These are phyloP conservation scores for Aspergillus alliaceus DNA, from an alignment of 2,329 filamentous ascomycete genomes.

Conservation along the genomic window DNA sequence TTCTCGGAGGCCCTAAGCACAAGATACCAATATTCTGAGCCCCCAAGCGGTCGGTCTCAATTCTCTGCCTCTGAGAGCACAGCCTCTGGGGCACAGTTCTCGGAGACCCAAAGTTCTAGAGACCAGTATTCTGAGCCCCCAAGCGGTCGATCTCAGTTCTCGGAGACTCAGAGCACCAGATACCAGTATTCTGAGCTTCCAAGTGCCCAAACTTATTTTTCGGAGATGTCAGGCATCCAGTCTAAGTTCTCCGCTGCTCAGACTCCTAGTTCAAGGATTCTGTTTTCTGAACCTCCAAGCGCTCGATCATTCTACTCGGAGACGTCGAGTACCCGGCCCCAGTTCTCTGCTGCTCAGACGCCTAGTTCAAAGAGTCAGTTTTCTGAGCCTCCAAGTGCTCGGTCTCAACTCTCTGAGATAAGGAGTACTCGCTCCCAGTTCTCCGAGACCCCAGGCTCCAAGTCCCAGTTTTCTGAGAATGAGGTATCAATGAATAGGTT, in stretches of 20 bases:
- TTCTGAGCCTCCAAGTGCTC: background rate
- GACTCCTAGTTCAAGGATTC: background rate
- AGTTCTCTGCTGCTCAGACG: background rate
- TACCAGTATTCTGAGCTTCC: background rate
- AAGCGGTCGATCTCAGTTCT: background rate
- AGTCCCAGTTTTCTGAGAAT: constrained; percentile 26
- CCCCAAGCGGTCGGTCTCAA: background rate
- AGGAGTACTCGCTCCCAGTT: background rate
- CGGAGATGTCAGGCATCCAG: background rate
- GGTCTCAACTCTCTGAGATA: background rate
- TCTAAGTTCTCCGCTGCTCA: background rate
- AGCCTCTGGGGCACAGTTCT: too few species aligned
- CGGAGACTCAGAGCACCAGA: background rate
- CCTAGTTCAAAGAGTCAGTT: background rate
- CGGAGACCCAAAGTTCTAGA: background rate
- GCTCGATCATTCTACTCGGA: background rate
- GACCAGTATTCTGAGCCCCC: background rate
- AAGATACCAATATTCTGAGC: too few species aligned
- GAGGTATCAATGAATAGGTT: background rate
- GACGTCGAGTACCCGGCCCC: background rate
- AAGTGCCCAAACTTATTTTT: background rate
- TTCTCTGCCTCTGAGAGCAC: too few species aligned
- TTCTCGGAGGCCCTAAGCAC: background rate
- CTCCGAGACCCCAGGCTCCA: constrained; percentile 53
- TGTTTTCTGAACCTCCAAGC: background rate